Evolutionary conservation across 176 grass and related monocot species (phyloP).

Genomic region (Secale cereale): DNA sequence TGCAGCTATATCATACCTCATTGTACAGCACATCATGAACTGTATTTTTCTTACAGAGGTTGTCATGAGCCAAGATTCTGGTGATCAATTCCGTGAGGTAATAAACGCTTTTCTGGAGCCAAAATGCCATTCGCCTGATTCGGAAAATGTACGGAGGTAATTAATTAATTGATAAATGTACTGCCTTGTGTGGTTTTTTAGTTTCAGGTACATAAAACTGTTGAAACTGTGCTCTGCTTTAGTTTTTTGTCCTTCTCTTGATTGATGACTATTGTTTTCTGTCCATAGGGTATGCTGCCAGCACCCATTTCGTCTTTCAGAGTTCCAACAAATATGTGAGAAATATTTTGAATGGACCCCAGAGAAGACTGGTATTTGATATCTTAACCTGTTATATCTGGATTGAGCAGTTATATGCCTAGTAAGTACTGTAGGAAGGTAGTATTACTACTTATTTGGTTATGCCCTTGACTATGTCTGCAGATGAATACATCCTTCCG

Average conservation of each 20-base stretch:
- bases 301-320: conserved; percentile 49
- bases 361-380: conserved; percentile 72
- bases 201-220: not conserved
- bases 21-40: not conserved
- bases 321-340: conserved; percentile 76
- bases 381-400: conserved; percentile 2
- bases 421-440: not conserved
- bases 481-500: conserved; percentile 93
- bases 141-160: conserved; percentile 73
- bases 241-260: not conserved
- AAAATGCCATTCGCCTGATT: conserved; percentile 86
- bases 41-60: conserved; percentile 34
- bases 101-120: conserved; percentile 88
- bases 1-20: not conserved
- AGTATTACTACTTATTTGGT: not conserved
- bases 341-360: conserved; percentile 73
- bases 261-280: conserved; percentile 17
- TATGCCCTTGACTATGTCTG: conserved; percentile 21
- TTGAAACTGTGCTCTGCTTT: not conserved
- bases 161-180: conserved; percentile 23
- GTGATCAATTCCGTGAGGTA: conserved; percentile 51
- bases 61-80: conserved; percentile 31
- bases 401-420: conserved; percentile 4
- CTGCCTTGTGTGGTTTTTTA: conserved; percentile 8
- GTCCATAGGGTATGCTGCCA: conserved; percentile 53